Base-by-base conservation (phyloP, 495 filamentous ascomycete genomes). In the Platismatia glauca region DNA sequence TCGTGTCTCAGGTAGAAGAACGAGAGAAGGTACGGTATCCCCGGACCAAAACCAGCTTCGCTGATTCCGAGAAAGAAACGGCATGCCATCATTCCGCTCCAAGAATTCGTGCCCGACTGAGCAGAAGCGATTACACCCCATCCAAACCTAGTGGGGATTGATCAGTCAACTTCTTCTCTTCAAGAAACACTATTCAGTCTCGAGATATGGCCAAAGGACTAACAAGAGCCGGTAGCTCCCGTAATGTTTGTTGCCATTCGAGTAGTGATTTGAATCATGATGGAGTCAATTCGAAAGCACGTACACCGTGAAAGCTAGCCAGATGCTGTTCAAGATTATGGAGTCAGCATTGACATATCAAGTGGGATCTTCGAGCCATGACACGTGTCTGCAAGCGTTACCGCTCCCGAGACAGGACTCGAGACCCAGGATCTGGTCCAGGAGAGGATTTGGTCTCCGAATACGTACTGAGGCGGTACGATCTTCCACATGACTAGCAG, bases 1-100 rank as follows among this genome's bases (percentile, higher is more conserved):
- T 93, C 90, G 53, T 85, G 80, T 8, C 91, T 79, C 34, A 85
- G 82, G 67, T 95, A 96, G 77, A 95, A 95, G 74, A 92, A 93
- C 0, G 84, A 87, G 0, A 95, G 77, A 0, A 91, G 75, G 62
- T 86, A 92, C 0, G 88, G 88, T 7, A 90, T 77, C 48, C 80
- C 80, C 12, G 88, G 87, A 7, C 83, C 87, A 65, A 83, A 93
- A 0, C 79, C 87, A 16, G 78, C 76, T 70, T 92, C 89, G 46
- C 83, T 79, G 15, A 79, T 74, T 27, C 86, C 89, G 20, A 92
- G 76, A 29, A 90, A 76, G 60, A 85, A 88, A 3, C 89, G 81
- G 37, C 83, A 77, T 15, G 78, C 79, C 79, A 93, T 86, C 73
- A 89, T 73, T 6, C 80, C 82, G 9, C 75, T 70, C 84, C 84